phyloP scores from a whole-genome alignment of 805 yeast species.

The Saccharomycopsis sp. region DNA sequence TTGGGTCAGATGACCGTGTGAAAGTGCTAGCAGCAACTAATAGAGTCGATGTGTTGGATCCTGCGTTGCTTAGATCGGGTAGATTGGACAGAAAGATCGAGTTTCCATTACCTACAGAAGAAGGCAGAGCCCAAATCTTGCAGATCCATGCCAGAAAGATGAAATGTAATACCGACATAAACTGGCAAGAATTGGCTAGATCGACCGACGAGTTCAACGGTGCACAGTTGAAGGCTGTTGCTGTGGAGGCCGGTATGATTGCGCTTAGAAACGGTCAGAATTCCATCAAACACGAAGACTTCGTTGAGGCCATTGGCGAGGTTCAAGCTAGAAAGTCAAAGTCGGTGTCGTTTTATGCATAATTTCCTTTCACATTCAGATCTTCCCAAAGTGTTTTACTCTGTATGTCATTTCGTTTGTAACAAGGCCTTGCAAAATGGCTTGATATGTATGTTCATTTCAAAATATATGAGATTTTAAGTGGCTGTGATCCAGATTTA shows the following conservation, averaged over 20 bases:
- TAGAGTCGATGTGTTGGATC: slow-evolving; percentile 96
- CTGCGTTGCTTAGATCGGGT: slow-evolving; percentile 96
- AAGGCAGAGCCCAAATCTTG: slow-evolving; percentile 91
- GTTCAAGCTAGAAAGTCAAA: slow-evolving; percentile 96
- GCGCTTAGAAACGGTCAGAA: slow-evolving; percentile 93
- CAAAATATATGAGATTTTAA: background rate
- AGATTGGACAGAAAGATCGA: slow-evolving; percentile 97
- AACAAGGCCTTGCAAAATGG: too few relatives aligned
- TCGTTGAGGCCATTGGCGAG: slow-evolving; percentile 96
- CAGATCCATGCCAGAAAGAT: slow-evolving; percentile 97
- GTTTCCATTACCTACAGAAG: slow-evolving; percentile 96
- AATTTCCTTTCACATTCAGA: slow-evolving; percentile 21
- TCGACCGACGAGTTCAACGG: slow-evolving; percentile 98
- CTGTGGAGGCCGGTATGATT: slow-evolving; percentile 99
- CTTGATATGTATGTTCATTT: background rate
- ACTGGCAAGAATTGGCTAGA: slow-evolving; percentile 97
- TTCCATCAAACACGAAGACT: slow-evolving; percentile 91
- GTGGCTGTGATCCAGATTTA: too few relatives aligned
- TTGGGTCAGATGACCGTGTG: slow-evolving; percentile 94
- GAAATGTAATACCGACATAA: slow-evolving; percentile 85
- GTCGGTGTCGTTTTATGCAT: slow-evolving; percentile 94
- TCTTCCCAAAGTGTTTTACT: too few relatives aligned
- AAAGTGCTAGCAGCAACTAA: slow-evolving; percentile 97
- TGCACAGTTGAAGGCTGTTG: slow-evolving; percentile 97
- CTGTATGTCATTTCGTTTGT: too few relatives aligned